A percentile compares a stretch with the other conserved stretches of the same genome.
Evolutionary conservation across 495 filamentous ascomycete genomes (phyloP).

Genomic region (Symbiotaphrina buchneri): DNA sequence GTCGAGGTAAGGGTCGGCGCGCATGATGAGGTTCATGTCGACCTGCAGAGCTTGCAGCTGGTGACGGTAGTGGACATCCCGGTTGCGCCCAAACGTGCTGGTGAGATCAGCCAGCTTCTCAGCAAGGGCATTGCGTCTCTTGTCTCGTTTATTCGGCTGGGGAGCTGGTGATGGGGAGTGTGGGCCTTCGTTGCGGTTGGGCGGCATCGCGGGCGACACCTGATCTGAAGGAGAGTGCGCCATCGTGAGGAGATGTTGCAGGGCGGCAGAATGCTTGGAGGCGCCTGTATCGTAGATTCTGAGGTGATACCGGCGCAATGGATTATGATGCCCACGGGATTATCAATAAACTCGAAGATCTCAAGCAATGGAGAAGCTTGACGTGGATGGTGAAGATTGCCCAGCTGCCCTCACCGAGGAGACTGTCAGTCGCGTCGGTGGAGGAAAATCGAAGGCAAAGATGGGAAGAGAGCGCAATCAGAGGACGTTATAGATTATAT

Average conservation of each 20-base stretch:
- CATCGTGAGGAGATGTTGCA: constrained; percentile 4
- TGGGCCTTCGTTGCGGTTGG: constrained; percentile 3
- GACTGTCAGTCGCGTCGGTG: background rate
- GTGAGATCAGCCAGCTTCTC: constrained; percentile 55
- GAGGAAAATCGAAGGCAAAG: no score
- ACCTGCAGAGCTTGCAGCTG: constrained; percentile 74
- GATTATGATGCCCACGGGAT: background rate
- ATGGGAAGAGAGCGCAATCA: no score
- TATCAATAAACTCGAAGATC: background rate
- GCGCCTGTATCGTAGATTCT: background rate
- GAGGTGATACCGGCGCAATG: background rate
- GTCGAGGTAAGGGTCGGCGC: constrained; percentile 55
- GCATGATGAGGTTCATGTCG: constrained; percentile 69
- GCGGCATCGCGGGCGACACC: constrained; percentile 3
- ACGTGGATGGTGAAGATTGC: no score
- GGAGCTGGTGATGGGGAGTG: constrained; percentile 10
- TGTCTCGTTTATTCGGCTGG: constrained; percentile 65
- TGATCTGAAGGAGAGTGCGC: constrained; percentile 10
- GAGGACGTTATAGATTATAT: no score
- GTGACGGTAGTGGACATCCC: constrained; percentile 66
- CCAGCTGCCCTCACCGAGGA: background rate
- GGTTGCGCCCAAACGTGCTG: constrained; percentile 53
- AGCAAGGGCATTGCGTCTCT: constrained; percentile 53
- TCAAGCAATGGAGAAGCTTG: background rate
- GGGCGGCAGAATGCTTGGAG: background rate